phyloP scores from a whole-genome alignment of 192 early-diverging fungal species.

The Funneliformis mosseae region DNA sequence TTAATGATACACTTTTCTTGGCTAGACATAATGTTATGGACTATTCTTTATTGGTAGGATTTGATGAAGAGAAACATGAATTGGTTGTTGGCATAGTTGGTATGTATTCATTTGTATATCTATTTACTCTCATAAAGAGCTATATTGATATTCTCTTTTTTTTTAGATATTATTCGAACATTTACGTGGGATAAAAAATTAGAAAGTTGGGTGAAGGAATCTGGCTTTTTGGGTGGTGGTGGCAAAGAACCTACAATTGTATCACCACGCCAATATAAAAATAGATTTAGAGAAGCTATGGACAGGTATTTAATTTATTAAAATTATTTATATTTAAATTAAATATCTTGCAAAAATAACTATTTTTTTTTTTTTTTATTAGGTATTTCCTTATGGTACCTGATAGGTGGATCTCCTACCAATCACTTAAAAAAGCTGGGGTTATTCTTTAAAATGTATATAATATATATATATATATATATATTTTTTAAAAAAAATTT shows the following conservation, averaged over 20 bases:
- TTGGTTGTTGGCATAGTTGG: slow-evolving; percentile 97
- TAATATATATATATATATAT: too few relatives aligned
- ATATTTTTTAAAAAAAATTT: too few relatives aligned
- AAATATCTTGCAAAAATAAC: background rate
- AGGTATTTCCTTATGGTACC: slow-evolving; percentile 84
- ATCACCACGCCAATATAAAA: slow-evolving; percentile 90
- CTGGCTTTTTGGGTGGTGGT: slow-evolving; percentile 88
- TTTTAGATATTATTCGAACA: slow-evolving; percentile 88
- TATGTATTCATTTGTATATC: slow-evolving; percentile 39
- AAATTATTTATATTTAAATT: background rate
- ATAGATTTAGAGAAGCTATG: slow-evolving; percentile 94
- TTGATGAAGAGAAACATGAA: slow-evolving; percentile 84
- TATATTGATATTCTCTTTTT: slow-evolving; percentile 4
- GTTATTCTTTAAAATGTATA: slow-evolving; percentile 17
- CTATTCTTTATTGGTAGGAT: slow-evolving; percentile 93
- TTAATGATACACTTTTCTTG: slow-evolving; percentile 94
- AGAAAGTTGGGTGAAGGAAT: slow-evolving; percentile 98
- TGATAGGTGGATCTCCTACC: slow-evolving; percentile 49
- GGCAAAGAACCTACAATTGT: slow-evolving; percentile 94
- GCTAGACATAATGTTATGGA: slow-evolving; percentile 97
- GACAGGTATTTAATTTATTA: slow-evolving; percentile 56
- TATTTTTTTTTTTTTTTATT: background rate
- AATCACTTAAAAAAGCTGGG: background rate
- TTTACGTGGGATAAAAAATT: slow-evolving; percentile 99
- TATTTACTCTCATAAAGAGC: background rate